These are phyloP conservation scores for Candida maltosa DNA, from an alignment of 805 yeast genomes.

Conservation along the genomic window DNA sequence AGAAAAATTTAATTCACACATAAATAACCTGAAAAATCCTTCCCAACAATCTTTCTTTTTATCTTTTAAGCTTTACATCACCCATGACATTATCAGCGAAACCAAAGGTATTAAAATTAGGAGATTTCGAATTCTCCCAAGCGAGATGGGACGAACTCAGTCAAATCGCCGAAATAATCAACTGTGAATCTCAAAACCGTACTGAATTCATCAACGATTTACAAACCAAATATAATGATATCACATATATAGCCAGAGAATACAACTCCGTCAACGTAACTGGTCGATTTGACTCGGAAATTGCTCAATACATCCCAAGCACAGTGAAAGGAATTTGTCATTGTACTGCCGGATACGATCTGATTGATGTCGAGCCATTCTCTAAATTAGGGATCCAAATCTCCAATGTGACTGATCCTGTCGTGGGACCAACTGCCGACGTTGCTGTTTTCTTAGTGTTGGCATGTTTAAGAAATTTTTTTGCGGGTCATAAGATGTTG, in stretches of 20 bases:
- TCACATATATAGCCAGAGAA: conserved; percentile 48
- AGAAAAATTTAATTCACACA: too few species aligned
- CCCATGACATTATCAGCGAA: conserved; percentile 16
- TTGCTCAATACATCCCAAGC: conserved; percentile 51
- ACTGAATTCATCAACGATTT: conserved; percentile 41
- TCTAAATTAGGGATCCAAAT: conserved; percentile 54
- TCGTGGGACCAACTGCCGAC: conserved; percentile 69
- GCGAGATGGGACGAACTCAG: conserved; percentile 61
- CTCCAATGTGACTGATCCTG: conserved; percentile 62
- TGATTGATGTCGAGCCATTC: conserved; percentile 55
- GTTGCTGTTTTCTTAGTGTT: conserved; percentile 61
- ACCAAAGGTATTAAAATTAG: conserved; percentile 65
- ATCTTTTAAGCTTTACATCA: too few species aligned
- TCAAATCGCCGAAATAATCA: conserved; percentile 36
- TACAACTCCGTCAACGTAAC: conserved; percentile 48
- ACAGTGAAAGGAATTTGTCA: conserved; percentile 55
- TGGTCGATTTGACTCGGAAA: conserved; percentile 64
- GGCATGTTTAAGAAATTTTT: conserved; percentile 67
- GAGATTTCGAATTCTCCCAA: conserved; percentile 56
- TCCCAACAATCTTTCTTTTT: too few species aligned
- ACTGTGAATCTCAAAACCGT: conserved; percentile 32
- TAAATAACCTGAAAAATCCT: too few species aligned
- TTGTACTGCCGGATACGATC: conserved; percentile 76
- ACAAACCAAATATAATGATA: conserved; percentile 40
- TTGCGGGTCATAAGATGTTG: conserved; percentile 51